Evolutionary conservation across 192 early-diverging fungal genomes (phyloP), one percentile per base, ranked within the genome.

Genomic region (Entomortierella chlamydospora): DNA sequence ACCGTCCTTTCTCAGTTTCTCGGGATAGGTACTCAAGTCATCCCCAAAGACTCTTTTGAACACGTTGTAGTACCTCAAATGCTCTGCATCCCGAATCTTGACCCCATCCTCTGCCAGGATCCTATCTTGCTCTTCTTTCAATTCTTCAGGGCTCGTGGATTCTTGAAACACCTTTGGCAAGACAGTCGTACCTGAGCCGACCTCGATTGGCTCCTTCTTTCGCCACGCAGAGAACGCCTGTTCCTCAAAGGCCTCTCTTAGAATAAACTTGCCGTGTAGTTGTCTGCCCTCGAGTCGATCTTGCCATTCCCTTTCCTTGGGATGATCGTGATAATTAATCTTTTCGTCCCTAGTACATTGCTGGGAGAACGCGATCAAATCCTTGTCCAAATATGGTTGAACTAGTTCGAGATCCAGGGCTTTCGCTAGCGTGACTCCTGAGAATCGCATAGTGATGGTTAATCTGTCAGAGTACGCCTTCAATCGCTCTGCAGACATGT

Each of bases 171-270:
- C 23, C 53, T 83, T 76, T 0, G 88, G 87, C 50, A 93, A 53
- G 15, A 85, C 73, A 0, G 89, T 87, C 1, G 88, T 90, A 0
- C 90, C 90, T 7, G 82, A 68, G 13, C 91, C 91, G 18, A 83
- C 83, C 56, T 92, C 91, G 61, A 91, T 88, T 0, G 91, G 90
- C 29, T 90, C 89, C 76, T 93, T 93, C 51, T 72, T 85, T n/a
- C 91, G 72, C 76, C 84, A 89, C 0, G 86, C 85, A 30, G 89
- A 88, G 18, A 83, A 68, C 0, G 86, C 88, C n/a, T 88, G 85
- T 39, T 56, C 20, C 11, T 88, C 90, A 61, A 90, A 90, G 25
- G 91, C 91, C 63, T 68, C 57, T 22, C 91, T 68, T 61, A 93
- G 65, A 4, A 90, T 72, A 29, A 84, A 84, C 66, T 93, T 93